These are phyloP conservation scores for Barbatosphaeria neglecta DNA, from an alignment of 495 filamentous ascomycete genomes.

Conservation along the genomic window DNA sequence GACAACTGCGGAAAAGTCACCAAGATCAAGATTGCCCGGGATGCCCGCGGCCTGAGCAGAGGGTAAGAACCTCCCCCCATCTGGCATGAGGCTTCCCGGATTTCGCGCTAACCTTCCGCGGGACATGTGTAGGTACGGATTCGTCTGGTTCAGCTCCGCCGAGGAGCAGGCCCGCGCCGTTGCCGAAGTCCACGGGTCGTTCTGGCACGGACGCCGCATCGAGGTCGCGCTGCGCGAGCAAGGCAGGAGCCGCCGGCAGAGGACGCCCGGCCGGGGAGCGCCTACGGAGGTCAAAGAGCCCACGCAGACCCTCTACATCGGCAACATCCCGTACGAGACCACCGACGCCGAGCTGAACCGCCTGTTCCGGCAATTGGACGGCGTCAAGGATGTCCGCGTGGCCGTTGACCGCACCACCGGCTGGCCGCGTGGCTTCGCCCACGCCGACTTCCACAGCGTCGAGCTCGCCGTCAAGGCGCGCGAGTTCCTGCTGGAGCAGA, in stretches of 20 bases:
- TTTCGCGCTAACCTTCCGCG: too few species aligned
- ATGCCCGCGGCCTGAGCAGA: conserved; percentile 70
- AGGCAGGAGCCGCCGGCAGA: neutral
- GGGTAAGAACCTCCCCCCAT: conserved; percentile 52
- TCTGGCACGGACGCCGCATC: conserved; percentile 71
- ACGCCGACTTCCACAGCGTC: conserved; percentile 70
- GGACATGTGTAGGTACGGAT: conserved; percentile 81
- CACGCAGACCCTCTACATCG: conserved; percentile 66
- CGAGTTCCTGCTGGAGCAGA: conserved; percentile 42
- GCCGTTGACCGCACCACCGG: conserved; percentile 84
- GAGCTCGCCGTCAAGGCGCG: conserved; percentile 46
- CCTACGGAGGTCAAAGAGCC: too few species aligned
- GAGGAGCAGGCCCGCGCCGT: conserved; percentile 51
- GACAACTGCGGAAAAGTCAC: conserved; percentile 52
- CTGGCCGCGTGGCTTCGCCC: conserved; percentile 77
- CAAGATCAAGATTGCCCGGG: conserved; percentile 45
- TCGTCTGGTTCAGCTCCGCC: conserved; percentile 52
- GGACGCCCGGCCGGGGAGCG: too few species aligned
- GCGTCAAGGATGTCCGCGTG: conserved; percentile 72
- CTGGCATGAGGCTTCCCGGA: too few species aligned
- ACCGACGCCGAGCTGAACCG: conserved; percentile 78
- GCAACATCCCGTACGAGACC: conserved; percentile 83
- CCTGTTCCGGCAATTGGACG: conserved; percentile 60
- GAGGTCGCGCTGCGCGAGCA: conserved; percentile 38
- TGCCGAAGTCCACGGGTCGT: conserved; percentile 48